Evolutionary conservation across 768 basidiomycete species (phyloP), one percentile per base, ranked within the genome.

Genomic region (Hirschioporus abietinus): DNA sequence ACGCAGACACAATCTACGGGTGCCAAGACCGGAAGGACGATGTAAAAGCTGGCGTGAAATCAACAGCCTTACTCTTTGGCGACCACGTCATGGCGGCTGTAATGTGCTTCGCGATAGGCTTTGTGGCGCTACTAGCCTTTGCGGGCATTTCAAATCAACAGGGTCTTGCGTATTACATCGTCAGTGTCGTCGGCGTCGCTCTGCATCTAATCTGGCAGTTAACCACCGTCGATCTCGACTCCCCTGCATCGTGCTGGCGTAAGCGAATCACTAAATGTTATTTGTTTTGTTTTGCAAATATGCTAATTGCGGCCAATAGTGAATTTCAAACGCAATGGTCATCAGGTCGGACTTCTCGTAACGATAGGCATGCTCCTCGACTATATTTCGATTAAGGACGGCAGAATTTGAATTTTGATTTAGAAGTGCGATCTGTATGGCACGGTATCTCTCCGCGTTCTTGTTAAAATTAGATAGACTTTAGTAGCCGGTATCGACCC

Each of bases 11-110:
- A 8, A 87, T 90, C 67, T 93, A 93, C 72, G 91, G 89, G 20
- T 91, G 89, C 73, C 85, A 92, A 79, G 92, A 93, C 75, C 87
- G 88, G 65, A 76, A 81, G 66, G 92, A 92, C 77, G 91, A 93
- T 74, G 75, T 87, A 57, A 82, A 84, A 63, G 86, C 85, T 66
- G 89, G 88, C 23, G 86, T 92, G 57, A 85, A 87, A 68, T 92
- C 90, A 7, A 92, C 89, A 26, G 91, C 92, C 0, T 83, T 92
- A 59, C 80, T 90, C 17, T 91, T 90, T 72, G 89, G 87, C 17
- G 75, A 79, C 1, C 81, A 82, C 75, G 85, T 90, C 35, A 80
- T 84, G 1, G 81, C 85, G 0, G 78, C 90, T 67, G 81, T 91
- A 42, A 73, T 83, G 12, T 66, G 72, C 36, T 87, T 88, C 70